Conservation (phyloP, 2,329 filamentous ascomycete species). For the Ophiostoma montium region DNA sequence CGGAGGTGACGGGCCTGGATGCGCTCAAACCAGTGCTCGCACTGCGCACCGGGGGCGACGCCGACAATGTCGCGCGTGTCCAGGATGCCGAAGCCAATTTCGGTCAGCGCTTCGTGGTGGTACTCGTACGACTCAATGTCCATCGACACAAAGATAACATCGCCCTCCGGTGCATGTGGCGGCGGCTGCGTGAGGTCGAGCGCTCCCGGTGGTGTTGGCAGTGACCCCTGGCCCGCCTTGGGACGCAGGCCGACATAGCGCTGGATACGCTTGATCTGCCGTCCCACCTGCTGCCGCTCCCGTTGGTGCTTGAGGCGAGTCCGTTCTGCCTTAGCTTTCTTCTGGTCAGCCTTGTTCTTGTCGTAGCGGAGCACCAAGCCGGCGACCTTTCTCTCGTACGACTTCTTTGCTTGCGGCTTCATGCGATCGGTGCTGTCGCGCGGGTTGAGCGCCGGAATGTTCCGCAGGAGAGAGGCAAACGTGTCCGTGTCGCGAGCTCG, state of each 20-base stretch:
- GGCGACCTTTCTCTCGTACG: constrained; percentile 6
- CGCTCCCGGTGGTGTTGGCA: too few relatives aligned
- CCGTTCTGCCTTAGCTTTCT: constrained; percentile 19
- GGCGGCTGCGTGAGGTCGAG: constrained; percentile 31
- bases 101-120: constrained; percentile 54
- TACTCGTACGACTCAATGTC: constrained; percentile 75
- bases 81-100: constrained; percentile 71
- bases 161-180: constrained; percentile 33
- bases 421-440: constrained; percentile 1
- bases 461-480: constrained; percentile 18
- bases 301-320: not conserved
- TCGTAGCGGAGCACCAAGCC: not conserved
- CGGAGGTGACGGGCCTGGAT: constrained; percentile 65
- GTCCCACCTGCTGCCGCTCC: not conserved
- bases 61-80: constrained; percentile 48
- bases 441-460: not conserved
- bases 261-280: constrained; percentile 40
- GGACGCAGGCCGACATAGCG: constrained; percentile 55
- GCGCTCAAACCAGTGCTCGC: constrained; percentile 49
- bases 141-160: constrained; percentile 60
- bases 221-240: not conserved
- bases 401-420: not conserved
- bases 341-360: constrained; percentile 27
- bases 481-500: constrained; percentile 31
- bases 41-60: constrained; percentile 45